phyloP scores from a whole-genome alignment of 2,329 filamentous ascomycete species.

The Paraconiothyrium brasiliense region DNA sequence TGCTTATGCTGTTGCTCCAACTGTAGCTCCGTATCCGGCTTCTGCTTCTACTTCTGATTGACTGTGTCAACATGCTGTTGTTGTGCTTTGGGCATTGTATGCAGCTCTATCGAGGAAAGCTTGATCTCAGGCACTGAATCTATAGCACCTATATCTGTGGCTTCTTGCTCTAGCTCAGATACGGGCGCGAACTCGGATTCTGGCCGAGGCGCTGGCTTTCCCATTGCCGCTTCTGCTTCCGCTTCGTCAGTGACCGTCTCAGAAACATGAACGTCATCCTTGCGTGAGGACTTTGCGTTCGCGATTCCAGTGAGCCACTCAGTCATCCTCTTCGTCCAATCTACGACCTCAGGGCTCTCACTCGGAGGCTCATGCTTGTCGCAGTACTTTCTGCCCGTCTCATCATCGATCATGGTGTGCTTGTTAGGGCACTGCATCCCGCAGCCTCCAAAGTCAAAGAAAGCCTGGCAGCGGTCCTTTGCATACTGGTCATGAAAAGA shows the following conservation, averaged over 20 bases:
- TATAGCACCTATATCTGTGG: not conserved
- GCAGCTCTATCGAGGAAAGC: no score
- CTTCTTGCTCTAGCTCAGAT: no score
- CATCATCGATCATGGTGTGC: conserved; percentile 9
- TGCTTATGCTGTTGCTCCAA: not conserved
- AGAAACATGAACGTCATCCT: not conserved
- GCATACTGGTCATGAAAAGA: conserved; percentile 21
- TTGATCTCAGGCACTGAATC: not conserved
- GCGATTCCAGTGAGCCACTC: not conserved
- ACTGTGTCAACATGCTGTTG: no score
- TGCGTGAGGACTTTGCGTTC: not conserved
- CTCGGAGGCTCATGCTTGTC: conserved; percentile 12
- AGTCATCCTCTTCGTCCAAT: not conserved
- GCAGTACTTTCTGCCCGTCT: conserved; percentile 17
- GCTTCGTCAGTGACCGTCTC: not conserved
- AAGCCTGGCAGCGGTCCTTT: conserved; percentile 21
- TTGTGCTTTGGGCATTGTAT: no score
- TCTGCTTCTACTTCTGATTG: no score
- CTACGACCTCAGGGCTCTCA: not conserved
- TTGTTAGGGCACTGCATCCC: conserved; percentile 20
- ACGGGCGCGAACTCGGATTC: no score
- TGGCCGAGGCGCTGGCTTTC: no score
- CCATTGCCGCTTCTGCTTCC: no score
- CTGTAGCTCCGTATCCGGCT: not conserved
- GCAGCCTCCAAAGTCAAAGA: conserved; percentile 18